phyloP scores from a whole-genome alignment of 2,329 filamentous ascomycete genomes.

The Coniochaeta pulveracea region DNA sequence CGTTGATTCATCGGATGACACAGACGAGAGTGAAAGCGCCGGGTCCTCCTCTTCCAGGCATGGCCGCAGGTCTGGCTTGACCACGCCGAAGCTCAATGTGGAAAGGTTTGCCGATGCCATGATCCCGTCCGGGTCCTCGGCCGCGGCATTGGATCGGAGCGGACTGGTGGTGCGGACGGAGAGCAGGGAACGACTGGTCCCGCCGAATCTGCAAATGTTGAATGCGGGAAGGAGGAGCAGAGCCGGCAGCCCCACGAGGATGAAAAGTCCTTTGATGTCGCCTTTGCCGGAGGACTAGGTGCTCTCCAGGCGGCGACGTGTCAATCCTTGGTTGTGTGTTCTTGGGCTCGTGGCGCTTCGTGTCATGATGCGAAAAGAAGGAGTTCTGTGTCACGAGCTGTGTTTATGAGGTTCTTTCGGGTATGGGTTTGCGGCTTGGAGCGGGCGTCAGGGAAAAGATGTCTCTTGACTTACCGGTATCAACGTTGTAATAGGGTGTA shows the following conservation, averaged over 20 bases:
- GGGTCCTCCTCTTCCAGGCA: slow-evolving; percentile 32
- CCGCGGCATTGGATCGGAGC: slow-evolving; percentile 52
- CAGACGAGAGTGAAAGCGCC: slow-evolving; percentile 51
- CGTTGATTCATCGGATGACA: slow-evolving; percentile 49
- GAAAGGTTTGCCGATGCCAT: slow-evolving; percentile 38
- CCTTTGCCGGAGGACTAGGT: slow-evolving; percentile 29
- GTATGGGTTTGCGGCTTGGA: too few species aligned
- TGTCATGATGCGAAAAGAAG: not conserved
- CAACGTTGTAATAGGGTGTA: too few species aligned
- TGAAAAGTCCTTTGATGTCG: slow-evolving; percentile 46
- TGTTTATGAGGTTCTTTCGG: too few species aligned
- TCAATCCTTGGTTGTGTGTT: slow-evolving; percentile 6
- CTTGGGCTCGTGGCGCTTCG: not conserved
- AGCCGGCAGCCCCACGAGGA: slow-evolving; percentile 43
- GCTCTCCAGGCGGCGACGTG: not conserved
- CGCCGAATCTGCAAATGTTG: slow-evolving; percentile 38
- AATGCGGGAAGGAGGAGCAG: slow-evolving; percentile 46
- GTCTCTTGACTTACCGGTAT: too few species aligned
- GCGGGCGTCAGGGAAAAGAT: too few species aligned
- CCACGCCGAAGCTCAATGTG: slow-evolving; percentile 51
- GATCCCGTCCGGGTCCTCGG: slow-evolving; percentile 19
- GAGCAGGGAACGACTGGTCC: slow-evolving; percentile 66
- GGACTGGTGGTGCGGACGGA: slow-evolving; percentile 76
- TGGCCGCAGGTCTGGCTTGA: slow-evolving; percentile 54
- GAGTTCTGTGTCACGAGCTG: too few species aligned